Base-by-base conservation (phyloP, 371 early-diverging fungal species). In the Capillidium heterosporum region DNA sequence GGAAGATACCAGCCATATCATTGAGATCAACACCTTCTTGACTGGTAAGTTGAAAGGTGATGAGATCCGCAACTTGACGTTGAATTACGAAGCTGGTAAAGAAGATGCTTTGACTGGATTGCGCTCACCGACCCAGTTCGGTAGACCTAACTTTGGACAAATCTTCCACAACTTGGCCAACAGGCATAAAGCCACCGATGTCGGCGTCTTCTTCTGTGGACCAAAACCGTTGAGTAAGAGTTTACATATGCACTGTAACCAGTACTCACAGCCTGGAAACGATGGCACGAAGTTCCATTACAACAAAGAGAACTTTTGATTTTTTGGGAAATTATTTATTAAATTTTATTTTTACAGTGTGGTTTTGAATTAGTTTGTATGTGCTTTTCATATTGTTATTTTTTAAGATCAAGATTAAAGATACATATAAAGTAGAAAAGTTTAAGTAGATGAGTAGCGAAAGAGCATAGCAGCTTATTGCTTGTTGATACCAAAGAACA, bases 11-110 rank as follows among this genome's bases (percentile, higher is more conserved):
- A 54, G 63, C 3, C 58, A 61, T 47, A 71, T 73, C 61, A 65
- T 81, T 27, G 82, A 81, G 62, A 77, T 80, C 59, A 75, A 77
- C 50, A 71, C 73, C 0, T 83, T 81, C 50, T 58, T 84, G 53
- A 85, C 83, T 10, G 81, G 76, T 15, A 71, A 74, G 39, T 66
- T 76, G 15, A 61, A 67, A 2, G 41, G 57, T 0, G 68, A 65
- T 4, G 70, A 76, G 54, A 68, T 72, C 50, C 63, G 64, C 29
- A 75, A 75, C 31, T 56, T 77, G 35, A 66, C 72, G 60, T 59
- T 72, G 31, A 68, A 73, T 49, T 65, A 71, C 32, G 67, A 72
- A 24, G 65, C 57, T 1, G 73, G 71, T 41, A 65, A 69, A 44
- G 63, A 67, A 27, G 78, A 77, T 48, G 72, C 73, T 4, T 65